Percentiles rank a stretch among this genome's conserved stretches.
phyloP scores from a whole-genome alignment of 176 grass and related monocot species.

The Calamus simplicifolius region DNA sequence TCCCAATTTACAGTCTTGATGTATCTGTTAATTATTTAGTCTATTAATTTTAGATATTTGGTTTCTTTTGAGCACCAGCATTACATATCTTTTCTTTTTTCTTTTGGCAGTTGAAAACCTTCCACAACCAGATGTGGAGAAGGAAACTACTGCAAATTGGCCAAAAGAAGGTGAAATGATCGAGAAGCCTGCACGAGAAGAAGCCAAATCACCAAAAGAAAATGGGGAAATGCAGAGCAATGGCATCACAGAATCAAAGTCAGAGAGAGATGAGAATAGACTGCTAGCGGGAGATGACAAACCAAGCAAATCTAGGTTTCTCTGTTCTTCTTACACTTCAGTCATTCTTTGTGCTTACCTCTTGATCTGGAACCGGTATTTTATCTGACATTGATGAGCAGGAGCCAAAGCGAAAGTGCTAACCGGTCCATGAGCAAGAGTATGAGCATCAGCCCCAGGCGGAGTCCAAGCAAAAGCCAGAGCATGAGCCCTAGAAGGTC shows the following conservation, averaged over 20 bases:
- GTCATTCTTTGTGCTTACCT: slow-evolving; percentile 53
- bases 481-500: slow-evolving; percentile 29
- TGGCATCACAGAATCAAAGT: slow-evolving; percentile 38
- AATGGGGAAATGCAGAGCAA: slow-evolving; percentile 63
- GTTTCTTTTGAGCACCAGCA: neutral
- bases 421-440: slow-evolving; percentile 86
- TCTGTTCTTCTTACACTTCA: slow-evolving; percentile 34
- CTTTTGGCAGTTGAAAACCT: slow-evolving; percentile 38
- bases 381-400: slow-evolving; percentile 67
- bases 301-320: slow-evolving; percentile 88
- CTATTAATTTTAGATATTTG: neutral
- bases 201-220: slow-evolving; percentile 36
- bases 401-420: slow-evolving; percentile 70
- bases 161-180: slow-evolving; percentile 29
- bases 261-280: slow-evolving; percentile 28
- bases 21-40: too few species aligned
- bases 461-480: slow-evolving; percentile 40
- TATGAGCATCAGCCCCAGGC: slow-evolving; percentile 90
- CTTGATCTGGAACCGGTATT: slow-evolving; percentile 38
- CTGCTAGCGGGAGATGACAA: slow-evolving; percentile 33
- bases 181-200: slow-evolving; percentile 27
- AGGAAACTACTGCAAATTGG: slow-evolving; percentile 36
- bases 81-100: slow-evolving; percentile 9
- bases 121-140: slow-evolving; percentile 23
- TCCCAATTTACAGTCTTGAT: too few species aligned